These are phyloP conservation scores for Vitis hybrid DNA, from an alignment of 177 flowering plant genomes.

Conservation along the genomic window DNA sequence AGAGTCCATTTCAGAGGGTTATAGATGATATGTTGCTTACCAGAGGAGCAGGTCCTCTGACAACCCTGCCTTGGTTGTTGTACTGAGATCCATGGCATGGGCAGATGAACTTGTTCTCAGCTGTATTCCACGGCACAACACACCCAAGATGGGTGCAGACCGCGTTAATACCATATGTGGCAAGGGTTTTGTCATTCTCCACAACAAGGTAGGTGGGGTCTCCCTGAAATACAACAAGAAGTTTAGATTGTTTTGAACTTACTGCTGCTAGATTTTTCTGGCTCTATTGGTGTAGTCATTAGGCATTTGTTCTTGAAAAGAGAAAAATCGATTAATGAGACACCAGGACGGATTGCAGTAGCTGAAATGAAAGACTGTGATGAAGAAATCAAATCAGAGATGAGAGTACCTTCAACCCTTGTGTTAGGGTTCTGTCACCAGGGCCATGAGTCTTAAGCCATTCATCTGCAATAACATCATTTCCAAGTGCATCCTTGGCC, in stretches of 20 bases:
- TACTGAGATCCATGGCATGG: constrained; percentile 99
- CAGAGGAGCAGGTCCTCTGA: constrained; percentile 92
- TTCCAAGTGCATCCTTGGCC: constrained; percentile 93
- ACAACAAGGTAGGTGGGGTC: constrained; percentile 96
- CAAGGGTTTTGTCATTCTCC: constrained; percentile 82
- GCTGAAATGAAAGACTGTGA: too few species aligned
- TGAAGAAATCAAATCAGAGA: background rate
- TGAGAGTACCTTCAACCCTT: constrained; percentile 79
- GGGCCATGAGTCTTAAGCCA: constrained; percentile 94
- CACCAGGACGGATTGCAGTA: too few species aligned
- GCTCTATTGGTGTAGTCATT: too few species aligned
- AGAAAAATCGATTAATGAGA: too few species aligned
- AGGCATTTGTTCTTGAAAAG: too few species aligned
- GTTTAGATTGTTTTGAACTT: too few species aligned
- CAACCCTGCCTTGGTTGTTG: constrained; percentile 91
- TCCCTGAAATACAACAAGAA: constrained; percentile 51
- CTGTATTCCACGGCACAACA: constrained; percentile 82
- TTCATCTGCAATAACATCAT: constrained; percentile 68
- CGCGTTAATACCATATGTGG: constrained; percentile 88
- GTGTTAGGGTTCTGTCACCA: constrained; percentile 89
- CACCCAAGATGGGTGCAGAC: constrained; percentile 97
- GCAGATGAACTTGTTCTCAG: constrained; percentile 91
- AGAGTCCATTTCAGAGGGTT: too few species aligned
- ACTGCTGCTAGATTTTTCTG: too few species aligned
- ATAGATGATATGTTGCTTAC: constrained; percentile 31